Base-by-base conservation (phyloP, 2,329 filamentous ascomycete species). In the Podosphaera fusca region DNA sequence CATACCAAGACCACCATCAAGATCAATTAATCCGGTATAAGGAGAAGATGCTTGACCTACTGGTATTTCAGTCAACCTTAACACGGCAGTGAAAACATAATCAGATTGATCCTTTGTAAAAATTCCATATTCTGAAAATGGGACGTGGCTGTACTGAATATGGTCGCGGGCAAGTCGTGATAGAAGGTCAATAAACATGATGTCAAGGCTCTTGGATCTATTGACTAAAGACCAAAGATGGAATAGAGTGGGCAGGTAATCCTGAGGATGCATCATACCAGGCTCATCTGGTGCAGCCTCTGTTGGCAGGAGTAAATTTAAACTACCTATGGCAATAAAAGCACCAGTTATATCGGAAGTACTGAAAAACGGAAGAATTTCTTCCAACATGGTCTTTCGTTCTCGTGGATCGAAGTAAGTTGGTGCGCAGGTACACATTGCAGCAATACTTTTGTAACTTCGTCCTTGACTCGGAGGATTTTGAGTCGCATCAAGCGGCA, bases 221-320 rank as follows among this genome's bases (percentile, higher is more conserved):
- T 87, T 92, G 62, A 96, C 81, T 47, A 96, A 75, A 1, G 89
- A 92, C 92, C 92, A 98, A 1, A 96, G 72, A 69, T 98, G 92
- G 73, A 98, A 98, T 64, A 95, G 84, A 0, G 90, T 95, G 2
- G 92, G 92, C 40, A 96, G 73, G 65, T 94, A 90, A 66, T 90
- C 82, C 62, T 89, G 83, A 0, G 92, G 90, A 63, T 88, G 82
- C n/a, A 94, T 79, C 63, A 88, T 80, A 36, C 75, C 74, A 63
- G 84, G 79, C 35, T 80, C 80, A 33, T 80, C 75, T 3, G 87
- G 84, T 2, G 84, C 80, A 1, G 88, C 82, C 40, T 82, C 80
- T 6, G 90, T 95, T 21, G 92, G 92, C 60, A 98, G 76, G 64
- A 98, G 74, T 61, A 94, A 73, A 65, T 94, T 95, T 65, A 98